Conservation (phyloP, 495 filamentous ascomycete species). For the Neurospora terricola region DNA sequence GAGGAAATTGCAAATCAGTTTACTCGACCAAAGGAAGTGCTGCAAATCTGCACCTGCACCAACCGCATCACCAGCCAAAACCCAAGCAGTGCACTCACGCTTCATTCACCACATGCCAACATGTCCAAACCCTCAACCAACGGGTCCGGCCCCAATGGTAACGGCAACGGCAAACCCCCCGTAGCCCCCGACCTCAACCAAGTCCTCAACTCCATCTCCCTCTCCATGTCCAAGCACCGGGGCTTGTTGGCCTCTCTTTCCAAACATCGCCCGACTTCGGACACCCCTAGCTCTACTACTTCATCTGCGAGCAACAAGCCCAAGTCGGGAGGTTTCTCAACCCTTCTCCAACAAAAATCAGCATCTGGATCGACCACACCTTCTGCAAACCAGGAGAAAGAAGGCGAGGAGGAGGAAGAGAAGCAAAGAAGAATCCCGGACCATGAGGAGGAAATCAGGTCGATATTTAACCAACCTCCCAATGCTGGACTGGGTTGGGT, state of each 20-base stretch:
- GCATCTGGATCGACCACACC: too few relatives aligned
- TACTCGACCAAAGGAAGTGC: background rate
- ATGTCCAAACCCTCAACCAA: constrained; percentile 3
- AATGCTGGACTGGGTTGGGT: constrained; percentile 28
- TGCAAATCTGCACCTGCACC: background rate
- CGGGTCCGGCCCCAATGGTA: background rate
- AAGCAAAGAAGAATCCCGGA: background rate
- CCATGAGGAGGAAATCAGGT: constrained; percentile 20
- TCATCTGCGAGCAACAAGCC: background rate
- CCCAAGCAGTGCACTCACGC: background rate
- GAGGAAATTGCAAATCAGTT: too few relatives aligned
- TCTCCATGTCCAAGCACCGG: constrained; percentile 8
- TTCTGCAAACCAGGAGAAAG: background rate
- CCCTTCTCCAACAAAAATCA: background rate
- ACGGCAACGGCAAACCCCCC: constrained; percentile 5
- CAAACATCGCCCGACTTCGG: constrained; percentile 6
- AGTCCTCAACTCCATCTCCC: constrained; percentile 27
- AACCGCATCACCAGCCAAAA: background rate
- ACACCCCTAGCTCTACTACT: constrained; percentile 2
- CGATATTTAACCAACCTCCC: constrained; percentile 16
- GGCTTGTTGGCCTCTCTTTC: constrained; percentile 6
- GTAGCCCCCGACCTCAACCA: constrained; percentile 22
- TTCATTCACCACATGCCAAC: background rate
- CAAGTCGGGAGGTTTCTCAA: constrained; percentile 9
- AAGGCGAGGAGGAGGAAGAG: background rate